Evolutionary conservation across 116 monocot species (phyloP).

Genomic region (Thalassia testudinum): DNA sequence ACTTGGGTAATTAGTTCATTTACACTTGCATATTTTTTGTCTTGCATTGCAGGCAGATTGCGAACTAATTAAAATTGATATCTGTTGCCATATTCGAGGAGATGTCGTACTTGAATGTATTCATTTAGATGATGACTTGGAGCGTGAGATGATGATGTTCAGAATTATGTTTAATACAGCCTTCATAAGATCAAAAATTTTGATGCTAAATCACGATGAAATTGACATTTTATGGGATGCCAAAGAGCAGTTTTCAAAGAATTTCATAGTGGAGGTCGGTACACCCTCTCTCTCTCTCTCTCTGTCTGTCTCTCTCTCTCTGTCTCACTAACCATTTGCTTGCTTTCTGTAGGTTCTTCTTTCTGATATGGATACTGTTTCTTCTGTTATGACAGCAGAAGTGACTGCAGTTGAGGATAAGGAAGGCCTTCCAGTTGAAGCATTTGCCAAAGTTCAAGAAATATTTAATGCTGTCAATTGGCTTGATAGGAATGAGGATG

Average conservation of each 20-base stretch:
- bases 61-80: constrained; percentile 70
- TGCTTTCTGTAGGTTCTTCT: constrained; percentile 58
- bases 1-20: background rate
- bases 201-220: constrained; percentile 74
- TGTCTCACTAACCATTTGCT: no score
- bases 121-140: constrained; percentile 43
- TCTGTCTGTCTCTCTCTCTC: no score
- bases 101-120: constrained; percentile 89
- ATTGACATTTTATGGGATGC: constrained; percentile 74
- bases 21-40: constrained; percentile 1
- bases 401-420: constrained; percentile 37
- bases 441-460: constrained; percentile 88
- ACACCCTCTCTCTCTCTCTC: no score
- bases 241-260: constrained; percentile 48
- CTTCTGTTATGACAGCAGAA: constrained; percentile 24
- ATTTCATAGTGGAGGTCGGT: constrained; percentile 84
- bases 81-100: constrained; percentile 75
- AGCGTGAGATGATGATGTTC: constrained; percentile 79
- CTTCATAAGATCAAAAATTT: constrained; percentile 71
- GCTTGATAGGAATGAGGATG: constrained; percentile 49
- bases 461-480: constrained; percentile 64
- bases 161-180: constrained; percentile 81
- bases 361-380: constrained; percentile 64
- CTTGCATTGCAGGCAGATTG: constrained; percentile 51
- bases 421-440: constrained; percentile 75